Evolutionary conservation across 495 filamentous ascomycete genomes (phyloP).

Genomic region (Penicillium lividum): DNA sequence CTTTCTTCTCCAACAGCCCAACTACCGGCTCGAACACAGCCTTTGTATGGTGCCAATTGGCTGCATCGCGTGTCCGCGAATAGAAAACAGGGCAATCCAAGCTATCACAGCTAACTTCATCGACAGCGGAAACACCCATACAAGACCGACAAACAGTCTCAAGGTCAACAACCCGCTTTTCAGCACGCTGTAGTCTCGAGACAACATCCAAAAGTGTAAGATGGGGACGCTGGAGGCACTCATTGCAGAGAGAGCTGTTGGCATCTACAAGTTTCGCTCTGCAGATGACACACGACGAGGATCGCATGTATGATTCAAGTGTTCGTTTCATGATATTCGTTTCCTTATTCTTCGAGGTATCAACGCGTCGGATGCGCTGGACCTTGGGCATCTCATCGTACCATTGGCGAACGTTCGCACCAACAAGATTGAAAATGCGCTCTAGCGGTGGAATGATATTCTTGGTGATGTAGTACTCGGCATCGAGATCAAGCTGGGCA

Average conservation of each 20-base stretch:
- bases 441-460: conserved; percentile 94
- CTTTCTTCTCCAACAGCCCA: conserved; percentile 52
- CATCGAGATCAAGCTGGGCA: conserved; percentile 79
- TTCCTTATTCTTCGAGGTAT: conserved; percentile 21
- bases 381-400: conserved; percentile 96
- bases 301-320: conserved; percentile 84
- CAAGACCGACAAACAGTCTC: conserved; percentile 80
- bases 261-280: conserved; percentile 60
- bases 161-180: conserved; percentile 66
- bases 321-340: conserved; percentile 26
- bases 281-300: conserved; percentile 77
- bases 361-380: conserved; percentile 65
- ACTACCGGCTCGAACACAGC: conserved; percentile 57
- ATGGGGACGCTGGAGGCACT: conserved; percentile 59
- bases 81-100: conserved; percentile 94
- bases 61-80: conserved; percentile 69
- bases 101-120: conserved; percentile 82
- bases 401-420: conserved; percentile 88
- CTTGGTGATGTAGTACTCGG: conserved; percentile 96
- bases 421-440: conserved; percentile 95
- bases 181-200: conserved; percentile 57
- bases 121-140: conserved; percentile 66
- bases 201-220: conserved; percentile 63
- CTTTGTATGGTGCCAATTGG: conserved; percentile 60
- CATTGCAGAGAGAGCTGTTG: conserved; percentile 56